Conservation (phyloP, 305 asterid species). For the Euphrasia arctica region DNA sequence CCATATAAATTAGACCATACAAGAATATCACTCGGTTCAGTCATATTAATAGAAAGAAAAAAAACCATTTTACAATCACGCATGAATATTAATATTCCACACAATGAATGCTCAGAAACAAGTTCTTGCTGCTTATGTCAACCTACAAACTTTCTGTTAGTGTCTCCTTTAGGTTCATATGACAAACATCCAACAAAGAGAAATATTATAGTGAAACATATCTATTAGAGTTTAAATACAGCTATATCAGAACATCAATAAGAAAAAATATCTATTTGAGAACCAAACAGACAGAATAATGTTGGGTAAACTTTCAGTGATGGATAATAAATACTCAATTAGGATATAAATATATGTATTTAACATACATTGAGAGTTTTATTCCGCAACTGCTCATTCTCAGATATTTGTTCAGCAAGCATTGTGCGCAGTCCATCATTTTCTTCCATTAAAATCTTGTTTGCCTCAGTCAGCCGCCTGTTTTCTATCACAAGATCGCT, state of each 20-base stretch:
- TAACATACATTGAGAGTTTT: slow-evolving; percentile 30
- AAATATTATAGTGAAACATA: slow-evolving; percentile 9
- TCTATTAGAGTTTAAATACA: slow-evolving; percentile 10
- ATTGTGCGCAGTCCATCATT: slow-evolving; percentile 32
- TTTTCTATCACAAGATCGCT: slow-evolving; percentile 29
- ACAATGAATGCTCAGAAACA: slow-evolving; percentile 1
- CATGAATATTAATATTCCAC: neutral
- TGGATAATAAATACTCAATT: slow-evolving; percentile 11
- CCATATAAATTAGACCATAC: slow-evolving; percentile 10
- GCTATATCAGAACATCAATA: too few species aligned
- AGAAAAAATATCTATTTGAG: neutral
- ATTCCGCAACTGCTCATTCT: slow-evolving; percentile 38
- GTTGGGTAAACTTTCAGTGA: neutral
- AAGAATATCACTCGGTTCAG: slow-evolving; percentile 3
- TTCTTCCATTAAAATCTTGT: slow-evolving; percentile 36
- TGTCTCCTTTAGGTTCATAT: too few species aligned
- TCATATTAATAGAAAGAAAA: too few species aligned
- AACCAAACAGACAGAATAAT: neutral
- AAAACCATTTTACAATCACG: neutral
- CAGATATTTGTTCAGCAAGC: slow-evolving; percentile 25
- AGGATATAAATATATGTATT: slow-evolving; percentile 1
- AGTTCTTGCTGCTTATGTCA: too few species aligned
- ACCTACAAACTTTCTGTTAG: too few species aligned
- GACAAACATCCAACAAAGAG: too few species aligned
- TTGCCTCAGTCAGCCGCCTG: slow-evolving; percentile 32